Base-by-base conservation (phyloP, 1,284 basidiomycete genomes). In the Exobasidium cylindrosporum region DNA sequence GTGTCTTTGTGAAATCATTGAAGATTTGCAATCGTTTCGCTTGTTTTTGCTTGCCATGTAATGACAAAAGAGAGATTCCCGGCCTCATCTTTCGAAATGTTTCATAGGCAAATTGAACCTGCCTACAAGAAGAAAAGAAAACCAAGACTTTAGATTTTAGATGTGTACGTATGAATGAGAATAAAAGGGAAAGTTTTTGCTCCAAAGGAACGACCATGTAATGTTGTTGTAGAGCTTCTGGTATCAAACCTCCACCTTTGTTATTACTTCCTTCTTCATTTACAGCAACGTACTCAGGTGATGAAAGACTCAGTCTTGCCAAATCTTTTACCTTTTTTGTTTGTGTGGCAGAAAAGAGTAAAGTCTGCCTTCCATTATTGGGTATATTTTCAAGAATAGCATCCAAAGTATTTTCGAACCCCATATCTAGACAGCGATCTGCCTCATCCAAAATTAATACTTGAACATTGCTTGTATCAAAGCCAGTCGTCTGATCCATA, bases 11-110 rank as follows among this genome's bases (percentile, higher is more conserved):
- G 40, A 71, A 79, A 35, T 77, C 73, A 4, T 63, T 65, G 44
- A 77, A 79, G 68, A 79, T 77, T 50, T 77, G 71, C 61, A 97
- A 82, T 46, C 96, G 86, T 55, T 91, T 89, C 23, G 88, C 86
- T 81, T 97, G 95, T 80, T 97, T 97, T 79, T 97, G 94, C 80
- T 97, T 97, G 55, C 96, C 96, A 77, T 98, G 93, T 14, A 98
- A 83, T 76, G 94, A 90, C 62, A 98, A 85, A 28, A 98, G 83
- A 3, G 94, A 88, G 3, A 93, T 84, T 75, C 95, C 95, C 0
- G 95, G 95, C 66, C 96, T 92, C 82, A 98, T 86, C 80, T 89
- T 89, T 82, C 92, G 90, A 82, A 98, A 98, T 2, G 89, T 90
- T 82, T 97, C 93, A 77, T 91, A 96, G n/a, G 90, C 89, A 81